These are phyloP conservation scores for Dissophora ornata DNA, from an alignment of 192 early-diverging fungal genomes.

Conservation along the genomic window DNA sequence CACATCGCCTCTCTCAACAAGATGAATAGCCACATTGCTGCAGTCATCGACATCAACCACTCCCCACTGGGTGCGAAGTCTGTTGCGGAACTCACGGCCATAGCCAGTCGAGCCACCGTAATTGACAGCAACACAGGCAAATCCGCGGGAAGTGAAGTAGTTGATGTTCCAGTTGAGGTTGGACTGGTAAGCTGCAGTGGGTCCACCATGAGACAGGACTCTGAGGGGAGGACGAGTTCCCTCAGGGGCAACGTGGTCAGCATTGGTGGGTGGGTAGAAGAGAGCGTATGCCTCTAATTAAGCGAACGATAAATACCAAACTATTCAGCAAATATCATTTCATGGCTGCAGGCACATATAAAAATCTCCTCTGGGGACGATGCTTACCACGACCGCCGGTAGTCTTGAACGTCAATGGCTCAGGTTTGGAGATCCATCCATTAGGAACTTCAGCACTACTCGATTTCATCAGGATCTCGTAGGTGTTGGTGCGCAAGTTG, in stretches of 20 bases:
- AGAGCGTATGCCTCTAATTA: slow-evolving; percentile 59
- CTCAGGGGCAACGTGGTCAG: slow-evolving; percentile 57
- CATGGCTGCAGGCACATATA: no score
- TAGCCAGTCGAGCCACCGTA: slow-evolving; percentile 84
- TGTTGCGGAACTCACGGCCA: slow-evolving; percentile 78
- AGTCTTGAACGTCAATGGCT: slow-evolving; percentile 72
- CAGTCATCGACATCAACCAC: slow-evolving; percentile 83
- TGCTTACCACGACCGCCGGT: slow-evolving; percentile 43
- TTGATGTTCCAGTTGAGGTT: slow-evolving; percentile 64
- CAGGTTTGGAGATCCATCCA: slow-evolving; percentile 71
- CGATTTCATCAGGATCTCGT: slow-evolving; percentile 38
- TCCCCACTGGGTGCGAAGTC: slow-evolving; percentile 78
- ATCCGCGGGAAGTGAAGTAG: slow-evolving; percentile 84
- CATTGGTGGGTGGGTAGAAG: slow-evolving; percentile 76
- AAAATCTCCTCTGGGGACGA: no score
- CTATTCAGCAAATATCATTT: no score
- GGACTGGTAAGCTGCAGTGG: slow-evolving; percentile 59
- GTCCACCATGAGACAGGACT: slow-evolving; percentile 80
- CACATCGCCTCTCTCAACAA: slow-evolving; percentile 65
- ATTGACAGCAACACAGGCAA: slow-evolving; percentile 78
- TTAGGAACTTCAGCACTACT: slow-evolving; percentile 41
- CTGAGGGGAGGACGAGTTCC: slow-evolving; percentile 75
- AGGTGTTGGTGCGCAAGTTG: slow-evolving; percentile 42
- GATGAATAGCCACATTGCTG: slow-evolving; percentile 73
- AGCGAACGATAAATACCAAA: slow-evolving; percentile 9